phyloP scores from a whole-genome alignment of 345 rosid genomes.

The Sisymbrium altissimum region DNA sequence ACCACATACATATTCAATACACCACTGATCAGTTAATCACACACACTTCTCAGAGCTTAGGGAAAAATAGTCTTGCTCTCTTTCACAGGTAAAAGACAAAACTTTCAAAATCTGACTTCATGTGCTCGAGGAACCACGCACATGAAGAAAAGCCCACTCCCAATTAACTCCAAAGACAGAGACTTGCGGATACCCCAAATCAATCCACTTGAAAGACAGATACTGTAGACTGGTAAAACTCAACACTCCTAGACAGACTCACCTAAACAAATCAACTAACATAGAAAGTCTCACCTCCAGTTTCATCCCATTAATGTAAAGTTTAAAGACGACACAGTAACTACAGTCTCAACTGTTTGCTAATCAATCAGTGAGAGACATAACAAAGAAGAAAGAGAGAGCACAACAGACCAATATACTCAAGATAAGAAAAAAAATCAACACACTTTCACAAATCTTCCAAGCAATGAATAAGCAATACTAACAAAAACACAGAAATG shows the following conservation, averaged over 20 bases:
- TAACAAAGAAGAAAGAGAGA: neutral
- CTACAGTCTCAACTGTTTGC: conserved; percentile 9
- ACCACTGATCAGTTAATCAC: neutral
- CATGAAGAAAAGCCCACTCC: neutral
- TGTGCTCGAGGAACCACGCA: neutral
- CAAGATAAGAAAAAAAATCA: neutral
- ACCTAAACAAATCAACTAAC: neutral
- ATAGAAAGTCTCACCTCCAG: neutral
- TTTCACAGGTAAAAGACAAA: neutral
- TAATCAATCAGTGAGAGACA: conserved; percentile 20
- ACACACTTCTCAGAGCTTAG: neutral
- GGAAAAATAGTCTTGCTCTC: neutral
- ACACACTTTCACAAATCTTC: conserved; percentile 10
- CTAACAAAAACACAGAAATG: conserved; percentile 16
- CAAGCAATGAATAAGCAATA: conserved; percentile 24
- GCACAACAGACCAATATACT: neutral
- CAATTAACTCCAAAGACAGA: neutral
- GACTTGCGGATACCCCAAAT: conserved; percentile 14
- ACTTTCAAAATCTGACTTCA: neutral
- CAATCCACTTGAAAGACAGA: conserved; percentile 6
- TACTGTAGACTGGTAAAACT: conserved; percentile 21
- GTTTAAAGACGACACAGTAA: conserved; percentile 13
- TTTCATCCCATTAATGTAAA: neutral
- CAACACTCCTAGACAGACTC: neutral
- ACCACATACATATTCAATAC: conserved; percentile 1